A percentile compares a stretch with the other conserved stretches of the same genome.
Conservation (phyloP, 208 protist species). For the Crithidia thermophila region DNA sequence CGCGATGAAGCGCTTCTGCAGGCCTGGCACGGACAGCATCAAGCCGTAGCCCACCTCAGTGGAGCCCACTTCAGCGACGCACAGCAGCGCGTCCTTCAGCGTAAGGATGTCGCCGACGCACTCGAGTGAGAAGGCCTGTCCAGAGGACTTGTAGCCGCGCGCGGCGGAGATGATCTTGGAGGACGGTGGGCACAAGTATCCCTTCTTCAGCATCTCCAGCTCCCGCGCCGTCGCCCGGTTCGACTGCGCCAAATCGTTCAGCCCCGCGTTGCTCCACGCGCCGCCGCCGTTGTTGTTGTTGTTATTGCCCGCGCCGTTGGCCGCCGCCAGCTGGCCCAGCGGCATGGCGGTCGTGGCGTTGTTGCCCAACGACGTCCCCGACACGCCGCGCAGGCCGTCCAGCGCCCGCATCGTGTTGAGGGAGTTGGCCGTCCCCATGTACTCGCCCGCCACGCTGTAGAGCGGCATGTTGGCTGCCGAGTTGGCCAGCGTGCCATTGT, state of each 20-base stretch:
- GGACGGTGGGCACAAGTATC: slow-evolving; percentile 33
- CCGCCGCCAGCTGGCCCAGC: background rate
- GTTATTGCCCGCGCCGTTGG: background rate
- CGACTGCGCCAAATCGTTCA: slow-evolving; percentile 5
- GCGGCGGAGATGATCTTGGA: slow-evolving; percentile 67
- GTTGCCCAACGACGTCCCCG: slow-evolving; percentile 18
- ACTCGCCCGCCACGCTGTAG: slow-evolving; percentile 26
- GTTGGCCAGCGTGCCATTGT: slow-evolving; percentile 19
- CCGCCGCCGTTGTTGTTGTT: slow-evolving; percentile 4
- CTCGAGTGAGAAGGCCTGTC: slow-evolving; percentile 59
- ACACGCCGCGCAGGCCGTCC: slow-evolving; percentile 17
- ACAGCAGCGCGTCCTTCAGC: slow-evolving; percentile 82
- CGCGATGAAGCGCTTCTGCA: slow-evolving; percentile 65
- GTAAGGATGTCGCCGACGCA: slow-evolving; percentile 62
- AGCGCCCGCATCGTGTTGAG: slow-evolving; percentile 11
- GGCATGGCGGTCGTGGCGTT: background rate
- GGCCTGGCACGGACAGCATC: slow-evolving; percentile 48
- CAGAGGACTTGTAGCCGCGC: slow-evolving; percentile 63
- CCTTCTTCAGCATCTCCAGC: slow-evolving; percentile 44
- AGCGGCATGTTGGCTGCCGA: slow-evolving; percentile 14
- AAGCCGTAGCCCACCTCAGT: slow-evolving; percentile 73
- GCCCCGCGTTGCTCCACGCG: background rate
- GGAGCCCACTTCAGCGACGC: slow-evolving; percentile 70
- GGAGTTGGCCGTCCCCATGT: slow-evolving; percentile 25
- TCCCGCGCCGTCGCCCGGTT: slow-evolving; percentile 29